phyloP scores from a whole-genome alignment of 768 basidiomycete genomes.

The Lepiota subincarnata region DNA sequence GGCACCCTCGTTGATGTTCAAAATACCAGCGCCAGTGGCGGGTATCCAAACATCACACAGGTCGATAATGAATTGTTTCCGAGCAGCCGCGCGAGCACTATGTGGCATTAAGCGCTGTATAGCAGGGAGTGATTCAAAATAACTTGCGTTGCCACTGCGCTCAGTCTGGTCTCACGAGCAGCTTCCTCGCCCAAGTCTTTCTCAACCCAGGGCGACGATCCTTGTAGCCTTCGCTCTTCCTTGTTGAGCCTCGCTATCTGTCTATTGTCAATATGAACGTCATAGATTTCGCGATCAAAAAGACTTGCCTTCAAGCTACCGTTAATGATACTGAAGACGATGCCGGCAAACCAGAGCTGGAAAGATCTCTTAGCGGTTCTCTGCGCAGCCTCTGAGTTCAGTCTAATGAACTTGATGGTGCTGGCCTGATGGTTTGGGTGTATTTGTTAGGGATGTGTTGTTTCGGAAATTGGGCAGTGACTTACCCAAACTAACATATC shows the following conservation, averaged over 20 bases:
- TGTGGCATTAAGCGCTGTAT: constrained; percentile 10
- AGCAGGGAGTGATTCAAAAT: background rate
- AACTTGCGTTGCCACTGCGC: constrained; percentile 50
- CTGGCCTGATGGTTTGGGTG: constrained; percentile 45
- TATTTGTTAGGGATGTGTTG: background rate
- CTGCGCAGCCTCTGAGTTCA: constrained; percentile 57
- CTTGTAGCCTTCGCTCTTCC: constrained; percentile 52
- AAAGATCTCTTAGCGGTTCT: constrained; percentile 64
- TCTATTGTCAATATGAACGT: background rate
- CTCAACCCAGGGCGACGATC: constrained; percentile 46
- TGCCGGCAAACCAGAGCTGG: constrained; percentile 87
- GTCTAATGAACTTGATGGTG: constrained; percentile 56
- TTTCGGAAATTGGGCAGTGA: background rate
- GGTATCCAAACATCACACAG: constrained; percentile 88
- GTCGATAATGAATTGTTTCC: constrained; percentile 83
- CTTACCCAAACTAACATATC: constrained; percentile 87
- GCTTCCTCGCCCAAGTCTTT: constrained; percentile 66
- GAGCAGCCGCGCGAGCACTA: constrained; percentile 61
- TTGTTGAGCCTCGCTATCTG: constrained; percentile 60
- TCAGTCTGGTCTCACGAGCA: constrained; percentile 61
- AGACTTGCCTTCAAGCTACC: constrained; percentile 58
- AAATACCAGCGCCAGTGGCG: constrained; percentile 71
- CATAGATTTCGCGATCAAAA: background rate
- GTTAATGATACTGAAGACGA: constrained; percentile 73
- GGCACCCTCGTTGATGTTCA: constrained; percentile 77